Base-by-base conservation (phyloP, 2,329 filamentous ascomycete genomes). In the Colletotrichum sp. region DNA sequence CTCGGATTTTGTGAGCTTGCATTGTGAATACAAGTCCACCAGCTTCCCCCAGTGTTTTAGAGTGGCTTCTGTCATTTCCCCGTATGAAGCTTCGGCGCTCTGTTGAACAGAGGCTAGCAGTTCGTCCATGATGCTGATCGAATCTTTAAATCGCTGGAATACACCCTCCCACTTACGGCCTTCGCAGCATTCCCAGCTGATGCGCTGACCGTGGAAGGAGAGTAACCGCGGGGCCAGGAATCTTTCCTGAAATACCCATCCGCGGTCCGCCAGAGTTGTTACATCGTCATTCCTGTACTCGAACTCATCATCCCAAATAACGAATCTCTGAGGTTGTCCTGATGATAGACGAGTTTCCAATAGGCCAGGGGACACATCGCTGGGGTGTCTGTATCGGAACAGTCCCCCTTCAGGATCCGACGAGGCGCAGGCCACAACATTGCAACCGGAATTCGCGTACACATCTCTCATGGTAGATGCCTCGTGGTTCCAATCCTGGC, bases 261-360 rank as follows among this genome's bases (percentile, higher is more conserved):
- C 44, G n/a, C 44, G 44, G 44, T 49, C n/a, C n/a, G n/a, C n/a
- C n/a, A 49, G 44, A 49, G 44, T 6, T 49, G 10, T 49, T 2
- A 13, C 9, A 7, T 0, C 3, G 10, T 0, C 2, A 10, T 5
- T n/a, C 44, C 44, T 49, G 9, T 1, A 0, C 3, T 6, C 2
- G n/a, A 49, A 13, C 2, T 2, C 0, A 49, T 10, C 18, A 49
- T 49, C 44, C 3, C 10, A 1, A 49, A 49, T 2, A 49, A 21
- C 10, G 10, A 4, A 49, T 49, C n/a, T 12, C 18, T 7, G 44
- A 13, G 10, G 10, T 21, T 49, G 9, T 6, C 44, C 44, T 12
- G 44, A 49, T 7, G n/a, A 49, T 7, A 49, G 10, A 49, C n/a
- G n/a, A n/a, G 2, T 49, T 21, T 49, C 44, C n/a, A 21, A 6